phyloP scores from a whole-genome alignment of 164 flowering plant genomes.

The Santalum album region DNA sequence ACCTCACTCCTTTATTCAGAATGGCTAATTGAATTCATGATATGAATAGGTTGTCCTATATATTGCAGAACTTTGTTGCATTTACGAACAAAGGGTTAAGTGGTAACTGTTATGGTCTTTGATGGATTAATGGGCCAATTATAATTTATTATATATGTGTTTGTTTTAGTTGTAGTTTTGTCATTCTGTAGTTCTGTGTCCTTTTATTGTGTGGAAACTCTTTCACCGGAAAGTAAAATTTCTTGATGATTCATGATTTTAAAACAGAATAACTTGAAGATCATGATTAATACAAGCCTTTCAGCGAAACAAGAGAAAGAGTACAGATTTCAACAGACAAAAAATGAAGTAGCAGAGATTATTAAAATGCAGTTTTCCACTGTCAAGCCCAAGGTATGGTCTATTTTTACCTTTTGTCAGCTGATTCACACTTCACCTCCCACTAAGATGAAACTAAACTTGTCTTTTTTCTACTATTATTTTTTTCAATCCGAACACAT shows the following conservation, averaged over 20 bases:
- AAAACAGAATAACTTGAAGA: slow-evolving; percentile 72
- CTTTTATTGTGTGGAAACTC: background rate
- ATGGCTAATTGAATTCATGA: background rate
- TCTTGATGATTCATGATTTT: slow-evolving; percentile 8
- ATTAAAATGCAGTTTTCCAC: slow-evolving; percentile 35
- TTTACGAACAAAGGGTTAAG: background rate
- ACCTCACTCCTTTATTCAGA: too few species aligned
- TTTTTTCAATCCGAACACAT: too few species aligned
- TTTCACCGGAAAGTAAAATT: background rate
- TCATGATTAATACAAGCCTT: slow-evolving; percentile 56
- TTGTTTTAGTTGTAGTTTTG: background rate
- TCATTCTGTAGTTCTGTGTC: too few species aligned
- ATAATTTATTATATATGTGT: background rate
- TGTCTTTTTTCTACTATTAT: too few species aligned
- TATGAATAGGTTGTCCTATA: background rate
- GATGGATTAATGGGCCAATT: background rate
- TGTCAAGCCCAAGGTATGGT: slow-evolving; percentile 50
- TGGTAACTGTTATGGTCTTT: background rate
- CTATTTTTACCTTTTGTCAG: background rate
- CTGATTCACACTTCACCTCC: too few species aligned
- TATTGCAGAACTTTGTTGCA: background rate
- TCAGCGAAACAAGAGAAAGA: slow-evolving; percentile 82
- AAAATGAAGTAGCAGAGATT: slow-evolving; percentile 82
- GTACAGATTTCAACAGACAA: slow-evolving; percentile 61
- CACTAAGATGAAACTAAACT: too few species aligned